Evolutionary conservation across 2,329 filamentous ascomycete genomes (phyloP), one percentile per base, ranked within the genome.

Genomic region (Xylaria sp.): DNA sequence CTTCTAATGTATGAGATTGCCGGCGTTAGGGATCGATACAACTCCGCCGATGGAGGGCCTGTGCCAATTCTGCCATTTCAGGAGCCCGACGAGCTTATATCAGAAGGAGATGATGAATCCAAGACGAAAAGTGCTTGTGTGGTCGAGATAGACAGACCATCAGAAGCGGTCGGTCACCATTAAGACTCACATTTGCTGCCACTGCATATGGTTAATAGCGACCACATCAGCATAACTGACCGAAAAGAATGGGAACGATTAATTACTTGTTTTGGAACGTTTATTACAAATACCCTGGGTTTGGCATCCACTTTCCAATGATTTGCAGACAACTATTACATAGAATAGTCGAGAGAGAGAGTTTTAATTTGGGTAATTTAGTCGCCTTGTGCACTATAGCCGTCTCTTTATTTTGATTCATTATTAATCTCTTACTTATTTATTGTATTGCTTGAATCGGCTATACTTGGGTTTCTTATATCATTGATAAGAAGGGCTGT

Each of bases 1-100:
- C 11, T 67, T 15, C 11, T 67, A 4, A 63, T 67, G 65, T 59
- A 63, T 17, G 65, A 67, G 53, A 62, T 67, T 11, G 59, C 65
- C n/a, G 59, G 65, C 13, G 36, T 67, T 23, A 58, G 65, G 33
- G 59, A 67, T 59, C 31, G 54, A 11, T 65, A 23, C 17, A 65
- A 65, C 42, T 65, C 63, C 10, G 5, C 23, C 17, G 57, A 59
- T 2, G 57, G 57, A 20, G 57, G 57, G 5, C 42, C 33, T 28
- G 57, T 59, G 28, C 42, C 28, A 3, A 33, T 23, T 2, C 28
- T 59, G 6, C 57, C 40, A 2, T 46, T 48, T 20, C 7, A 48
- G 23, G 57, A 59, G 20, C 13, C 40, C 7, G 57, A 59, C 31
- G 57, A 59, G 48, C 23, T 51, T 31, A 51, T 51, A 17, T 51